Evolutionary conservation across 2,329 filamentous ascomycete species (phyloP), one percentile per base, ranked within the genome.

Genomic region (Parascedosporium putredinis): DNA sequence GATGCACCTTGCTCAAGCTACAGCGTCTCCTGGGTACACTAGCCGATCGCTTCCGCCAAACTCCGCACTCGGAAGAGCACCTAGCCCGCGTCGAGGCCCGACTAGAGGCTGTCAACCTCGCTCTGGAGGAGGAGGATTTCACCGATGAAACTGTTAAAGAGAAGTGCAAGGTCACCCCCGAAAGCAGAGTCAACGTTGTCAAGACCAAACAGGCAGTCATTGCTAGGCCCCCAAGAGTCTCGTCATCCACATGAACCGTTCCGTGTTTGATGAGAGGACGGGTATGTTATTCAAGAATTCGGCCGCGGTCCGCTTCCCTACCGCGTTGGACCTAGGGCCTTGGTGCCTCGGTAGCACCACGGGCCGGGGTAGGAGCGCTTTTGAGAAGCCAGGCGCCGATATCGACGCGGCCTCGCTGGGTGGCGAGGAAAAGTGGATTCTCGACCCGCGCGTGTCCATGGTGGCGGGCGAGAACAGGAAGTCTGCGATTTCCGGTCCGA

Each of bases 181-280:
- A 84, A 57, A 80, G 81, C 57, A 81, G 84, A 59, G 79, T 89
- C 6, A 79, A 76, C 18, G 82, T 84, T 14, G 94, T 86, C 4
- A 98, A 98, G 66, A 89, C 89, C 7, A 85, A 90, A 52, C 93
- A 97, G 62, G 84, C 86, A 8, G 87, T 91, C 10, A 78, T 98
- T 56, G 89, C 86, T 3, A 76, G 90, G 25, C 77, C 89, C 1
- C 93, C 93, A 81, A 82, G 54, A 87, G 85, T 50, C 71, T 98
- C 12, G 86, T 83, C 0, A 73, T 97, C 7, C 93, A 98, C 62
- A 78, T 97, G 62, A 96, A 97, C 60, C 80, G 93, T 36, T 96
- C 90, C 47, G 78, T 93, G 0, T 97, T 95, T 58, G 86, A 96
- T 58, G 88, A 94, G 56, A 74, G 71, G 46, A 94, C 88, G 0